These are phyloP conservation scores for Aspergillus hortae DNA, from an alignment of 2,329 filamentous ascomycete genomes.

Conservation along the genomic window DNA sequence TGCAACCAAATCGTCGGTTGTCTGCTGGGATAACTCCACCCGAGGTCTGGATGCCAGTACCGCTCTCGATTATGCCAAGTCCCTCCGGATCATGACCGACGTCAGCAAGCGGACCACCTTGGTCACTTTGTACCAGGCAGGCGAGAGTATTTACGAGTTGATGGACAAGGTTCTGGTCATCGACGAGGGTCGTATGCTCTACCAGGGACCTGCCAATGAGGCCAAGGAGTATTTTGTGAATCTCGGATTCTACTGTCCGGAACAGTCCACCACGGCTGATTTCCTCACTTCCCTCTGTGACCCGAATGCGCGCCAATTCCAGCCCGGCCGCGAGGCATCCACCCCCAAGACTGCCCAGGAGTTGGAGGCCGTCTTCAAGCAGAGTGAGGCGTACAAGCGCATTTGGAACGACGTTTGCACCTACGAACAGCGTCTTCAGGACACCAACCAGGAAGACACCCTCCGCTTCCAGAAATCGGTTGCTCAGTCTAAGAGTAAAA, in stretches of 20 bases:
- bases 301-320: conserved; percentile 65
- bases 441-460: conserved; percentile 58
- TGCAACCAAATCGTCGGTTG: conserved; percentile 68
- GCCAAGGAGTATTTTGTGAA: conserved; percentile 65
- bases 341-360: conserved; percentile 68
- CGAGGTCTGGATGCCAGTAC: conserved; percentile 76
- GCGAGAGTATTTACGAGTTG: conserved; percentile 65
- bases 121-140: conserved; percentile 69
- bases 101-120: conserved; percentile 68
- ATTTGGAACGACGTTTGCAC: conserved; percentile 59
- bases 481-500: conserved; percentile 61
- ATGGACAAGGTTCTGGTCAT: conserved; percentile 82
- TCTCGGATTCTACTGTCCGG: conserved; percentile 59
- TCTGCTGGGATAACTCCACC: conserved; percentile 78
- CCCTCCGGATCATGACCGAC: conserved; percentile 69
- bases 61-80: conserved; percentile 72
- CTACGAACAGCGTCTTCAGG: conserved; percentile 57
- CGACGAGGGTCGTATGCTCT: conserved; percentile 67
- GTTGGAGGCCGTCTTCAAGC: conserved; percentile 63
- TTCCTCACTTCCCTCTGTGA: conserved; percentile 76
- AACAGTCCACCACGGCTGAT: conserved; percentile 67
- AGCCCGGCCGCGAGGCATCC: conserved; percentile 60
- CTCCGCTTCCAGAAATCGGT: conserved; percentile 65
- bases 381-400: conserved; percentile 59
- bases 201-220: conserved; percentile 58